phyloP scores from a whole-genome alignment of 176 grass and related monocot species.

The Avena atlantica region DNA sequence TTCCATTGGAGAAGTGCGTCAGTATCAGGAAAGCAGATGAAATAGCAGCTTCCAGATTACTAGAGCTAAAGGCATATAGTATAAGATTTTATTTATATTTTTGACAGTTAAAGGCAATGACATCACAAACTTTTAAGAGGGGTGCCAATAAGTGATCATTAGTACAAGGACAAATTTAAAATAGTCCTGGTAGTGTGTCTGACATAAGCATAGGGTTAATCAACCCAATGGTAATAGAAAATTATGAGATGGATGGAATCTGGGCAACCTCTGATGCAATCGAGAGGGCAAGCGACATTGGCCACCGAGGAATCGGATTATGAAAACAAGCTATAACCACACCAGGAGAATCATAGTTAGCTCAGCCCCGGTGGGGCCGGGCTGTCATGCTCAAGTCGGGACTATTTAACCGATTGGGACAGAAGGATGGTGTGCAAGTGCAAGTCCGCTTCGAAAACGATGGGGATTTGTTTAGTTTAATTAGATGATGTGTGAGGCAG shows the following conservation, averaged over 20 bases:
- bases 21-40: neutral
- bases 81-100: too few species aligned
- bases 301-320: conserved; percentile 32
- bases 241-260: conserved; percentile 47
- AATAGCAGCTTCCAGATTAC: neutral
- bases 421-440: neutral
- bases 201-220: conserved; percentile 30
- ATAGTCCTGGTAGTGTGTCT: conserved; percentile 23
- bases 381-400: neutral
- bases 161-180: neutral
- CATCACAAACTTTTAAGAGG: neutral
- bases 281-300: conserved; percentile 39
- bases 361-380: conserved; percentile 1
- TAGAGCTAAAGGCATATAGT: neutral
- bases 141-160: neutral
- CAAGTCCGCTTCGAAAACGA: neutral
- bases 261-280: conserved; percentile 43
- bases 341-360: conserved; percentile 20
- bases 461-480: conserved; percentile 16
- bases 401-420: neutral
- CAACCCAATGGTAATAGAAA: conserved; percentile 20
- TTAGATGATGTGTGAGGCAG: neutral
- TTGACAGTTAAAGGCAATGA: neutral
- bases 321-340: conserved; percentile 2
- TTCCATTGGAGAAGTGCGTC: neutral